phyloP scores from a whole-genome alignment of 306 rosid species.

The Morella rubra region DNA sequence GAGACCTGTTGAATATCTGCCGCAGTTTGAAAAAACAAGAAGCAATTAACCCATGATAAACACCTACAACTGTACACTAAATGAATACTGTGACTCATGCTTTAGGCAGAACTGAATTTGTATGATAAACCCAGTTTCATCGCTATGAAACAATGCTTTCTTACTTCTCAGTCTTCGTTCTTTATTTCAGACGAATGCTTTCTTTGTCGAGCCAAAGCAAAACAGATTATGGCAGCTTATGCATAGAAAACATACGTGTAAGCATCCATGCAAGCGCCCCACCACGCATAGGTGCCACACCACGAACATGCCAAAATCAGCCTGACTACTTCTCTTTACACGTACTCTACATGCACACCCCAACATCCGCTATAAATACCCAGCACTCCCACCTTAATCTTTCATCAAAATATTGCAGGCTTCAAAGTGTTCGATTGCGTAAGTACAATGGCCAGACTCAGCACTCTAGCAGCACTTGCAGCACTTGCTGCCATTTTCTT shows the following conservation, averaged over 20 bases:
- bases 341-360: constrained; percentile 24
- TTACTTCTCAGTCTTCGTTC: no score
- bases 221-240: background rate
- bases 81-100: background rate
- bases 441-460: background rate
- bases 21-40: background rate
- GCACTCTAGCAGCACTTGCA: background rate
- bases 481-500: background rate
- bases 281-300: background rate
- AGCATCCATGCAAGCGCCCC: background rate
- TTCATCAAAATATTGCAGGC: background rate
- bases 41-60: background rate
- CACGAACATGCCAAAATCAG: background rate
- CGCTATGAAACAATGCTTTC: no score
- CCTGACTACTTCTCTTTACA: background rate
- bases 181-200: no score
- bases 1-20: constrained; percentile 92
- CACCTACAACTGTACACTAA: background rate
- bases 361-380: background rate
- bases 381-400: background rate
- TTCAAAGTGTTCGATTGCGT: background rate
- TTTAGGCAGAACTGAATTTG: background rate
- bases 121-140: no score
- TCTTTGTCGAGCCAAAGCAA: no score
- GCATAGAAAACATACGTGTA: constrained; percentile 1